phyloP scores from a whole-genome alignment of 306 rosid species.

The Purshia tridentata region DNA sequence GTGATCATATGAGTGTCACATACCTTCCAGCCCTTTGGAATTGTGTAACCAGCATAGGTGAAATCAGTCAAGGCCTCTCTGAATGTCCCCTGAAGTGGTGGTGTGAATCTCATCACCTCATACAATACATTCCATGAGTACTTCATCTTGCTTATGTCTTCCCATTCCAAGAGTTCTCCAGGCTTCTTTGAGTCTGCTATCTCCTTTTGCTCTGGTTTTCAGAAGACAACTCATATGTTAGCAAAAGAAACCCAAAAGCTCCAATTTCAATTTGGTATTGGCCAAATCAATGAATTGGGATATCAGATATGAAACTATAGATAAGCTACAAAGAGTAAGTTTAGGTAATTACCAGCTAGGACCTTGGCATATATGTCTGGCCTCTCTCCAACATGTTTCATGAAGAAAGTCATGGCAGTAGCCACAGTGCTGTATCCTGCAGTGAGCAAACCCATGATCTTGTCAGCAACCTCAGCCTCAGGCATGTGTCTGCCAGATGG shows the following conservation, averaged over 20 bases:
- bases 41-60: conserved; percentile 36
- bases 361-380: conserved; percentile 57
- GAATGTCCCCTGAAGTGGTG: conserved; percentile 49
- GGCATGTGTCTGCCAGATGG: conserved; percentile 55
- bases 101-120: conserved; percentile 45
- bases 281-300: background rate
- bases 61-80: conserved; percentile 36
- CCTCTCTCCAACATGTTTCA: conserved; percentile 55
- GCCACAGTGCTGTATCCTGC: conserved; percentile 52
- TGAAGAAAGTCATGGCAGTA: conserved; percentile 60
- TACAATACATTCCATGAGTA: conserved; percentile 37
- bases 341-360: conserved; percentile 35
- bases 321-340: background rate
- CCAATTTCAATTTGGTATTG: background rate
- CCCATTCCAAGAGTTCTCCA: conserved; percentile 36
- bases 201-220: conserved; percentile 35
- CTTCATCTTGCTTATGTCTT: conserved; percentile 38
- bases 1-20: no score
- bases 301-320: background rate
- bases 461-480: conserved; percentile 52
- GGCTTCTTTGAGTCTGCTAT: conserved; percentile 22
- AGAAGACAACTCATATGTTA: background rate
- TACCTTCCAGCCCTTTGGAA: conserved; percentile 50
- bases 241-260: no score
- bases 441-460: conserved; percentile 63